A percentile compares a stretch with the other conserved stretches of the same genome.
These are phyloP conservation scores for Amanita subjunquillea DNA, from an alignment of 768 basidiomycete species.

Conservation along the genomic window DNA sequence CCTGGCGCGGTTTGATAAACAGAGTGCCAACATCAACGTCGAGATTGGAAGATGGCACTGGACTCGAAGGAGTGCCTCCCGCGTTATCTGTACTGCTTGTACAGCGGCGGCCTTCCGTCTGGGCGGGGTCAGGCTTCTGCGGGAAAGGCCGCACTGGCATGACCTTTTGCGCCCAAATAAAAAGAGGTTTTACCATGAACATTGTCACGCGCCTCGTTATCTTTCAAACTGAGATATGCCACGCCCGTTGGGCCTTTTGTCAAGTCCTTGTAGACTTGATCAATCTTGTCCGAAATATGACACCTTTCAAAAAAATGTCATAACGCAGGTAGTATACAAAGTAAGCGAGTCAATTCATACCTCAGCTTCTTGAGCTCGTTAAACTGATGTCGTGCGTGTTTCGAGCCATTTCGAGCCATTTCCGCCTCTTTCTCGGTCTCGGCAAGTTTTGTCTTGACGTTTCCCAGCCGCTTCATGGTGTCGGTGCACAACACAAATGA, in stretches of 20 bases:
- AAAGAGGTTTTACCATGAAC: not conserved
- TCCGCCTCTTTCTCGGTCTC: slow-evolving; percentile 93
- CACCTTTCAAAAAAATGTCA: slow-evolving; percentile 22
- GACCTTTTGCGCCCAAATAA: not conserved
- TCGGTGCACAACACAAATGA: too few relatives aligned
- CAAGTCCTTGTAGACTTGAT: slow-evolving; percentile 93
- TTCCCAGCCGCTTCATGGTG: slow-evolving; percentile 75
- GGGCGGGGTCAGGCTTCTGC: not conserved
- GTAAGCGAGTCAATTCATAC: slow-evolving; percentile 26
- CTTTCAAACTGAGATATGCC: slow-evolving; percentile 92
- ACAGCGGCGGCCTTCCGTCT: slow-evolving; percentile 9
- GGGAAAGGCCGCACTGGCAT: not conserved
- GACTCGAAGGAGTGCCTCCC: slow-evolving; percentile 21
- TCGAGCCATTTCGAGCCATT: slow-evolving; percentile 83
- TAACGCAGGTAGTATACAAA: not conserved
- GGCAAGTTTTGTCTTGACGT: slow-evolving; percentile 73
- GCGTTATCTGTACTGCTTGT: slow-evolving; percentile 23
- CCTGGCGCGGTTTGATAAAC: too few relatives aligned
- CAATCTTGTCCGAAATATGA: slow-evolving; percentile 92
- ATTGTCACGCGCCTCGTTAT: slow-evolving; percentile 63
- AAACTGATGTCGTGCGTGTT: slow-evolving; percentile 81
- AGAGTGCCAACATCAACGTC: too few relatives aligned
- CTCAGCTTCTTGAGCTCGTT: slow-evolving; percentile 77
- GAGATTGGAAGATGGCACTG: too few relatives aligned
- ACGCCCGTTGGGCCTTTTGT: slow-evolving; percentile 97